A percentile compares a stretch with the other conserved stretches of the same genome.
Conservation (phyloP, 768 basidiomycete species). For the Lentinus tigrinus region DNA sequence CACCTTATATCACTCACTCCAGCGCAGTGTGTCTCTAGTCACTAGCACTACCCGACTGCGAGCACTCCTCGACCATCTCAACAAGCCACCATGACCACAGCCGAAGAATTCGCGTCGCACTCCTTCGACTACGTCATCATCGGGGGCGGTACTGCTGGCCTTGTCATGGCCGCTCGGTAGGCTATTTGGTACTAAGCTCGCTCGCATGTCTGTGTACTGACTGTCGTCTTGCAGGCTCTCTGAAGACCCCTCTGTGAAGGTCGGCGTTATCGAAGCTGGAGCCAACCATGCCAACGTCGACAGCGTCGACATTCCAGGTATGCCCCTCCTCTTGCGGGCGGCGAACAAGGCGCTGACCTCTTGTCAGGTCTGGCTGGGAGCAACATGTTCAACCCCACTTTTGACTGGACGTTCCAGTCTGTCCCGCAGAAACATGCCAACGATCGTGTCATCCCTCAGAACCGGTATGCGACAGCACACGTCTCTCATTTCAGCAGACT, state of each 20-base stretch:
- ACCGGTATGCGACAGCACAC: not conserved
- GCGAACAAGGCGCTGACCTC: not conserved
- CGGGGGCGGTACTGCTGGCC: conserved; percentile 3
- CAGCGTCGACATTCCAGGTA: conserved; percentile 1
- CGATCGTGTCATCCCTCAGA: not conserved
- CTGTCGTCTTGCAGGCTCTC: conserved; percentile 21
- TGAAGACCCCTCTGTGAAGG: conserved; percentile 32
- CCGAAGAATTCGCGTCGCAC: not conserved
- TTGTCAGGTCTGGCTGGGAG: not conserved
- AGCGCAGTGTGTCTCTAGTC: too few species aligned
- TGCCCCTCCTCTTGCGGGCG: not conserved
- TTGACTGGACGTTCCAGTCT: conserved; percentile 14
- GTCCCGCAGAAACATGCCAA: conserved; percentile 5
- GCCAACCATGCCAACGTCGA: conserved; percentile 6
- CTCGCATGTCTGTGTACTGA: not conserved
- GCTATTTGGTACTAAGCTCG: not conserved
- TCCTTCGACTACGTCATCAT: conserved; percentile 13
- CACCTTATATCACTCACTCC: too few species aligned
- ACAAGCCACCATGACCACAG: not conserved
- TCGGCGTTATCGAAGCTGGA: conserved; percentile 36
- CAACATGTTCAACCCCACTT: conserved; percentile 8
- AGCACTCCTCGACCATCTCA: too few species aligned
- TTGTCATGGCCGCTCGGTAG: conserved; percentile 3
- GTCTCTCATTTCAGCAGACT: not conserved
- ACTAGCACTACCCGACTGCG: too few species aligned